Base-by-base conservation (phyloP, 2,329 filamentous ascomycete genomes). In the Colletotrichum horii region DNA sequence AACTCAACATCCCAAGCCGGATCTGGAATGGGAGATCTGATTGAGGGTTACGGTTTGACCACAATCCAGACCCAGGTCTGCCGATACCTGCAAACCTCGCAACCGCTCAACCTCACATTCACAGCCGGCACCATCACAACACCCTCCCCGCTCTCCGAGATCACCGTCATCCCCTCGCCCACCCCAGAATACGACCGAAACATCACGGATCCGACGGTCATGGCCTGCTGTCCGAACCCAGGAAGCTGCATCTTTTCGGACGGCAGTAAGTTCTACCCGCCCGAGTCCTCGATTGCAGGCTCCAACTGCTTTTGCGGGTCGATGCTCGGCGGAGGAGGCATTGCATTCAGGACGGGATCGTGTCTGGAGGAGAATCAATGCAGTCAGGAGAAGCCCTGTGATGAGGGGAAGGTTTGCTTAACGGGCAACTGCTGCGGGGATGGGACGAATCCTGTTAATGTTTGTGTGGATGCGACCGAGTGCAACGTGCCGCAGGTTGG, bases 271-370 rank as follows among this genome's bases (percentile, higher is more conserved):
- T 85, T 80, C 38, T 86, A 86, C 74, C 83, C 83, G 0, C 58
- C 68, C 36, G 78, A 79, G 22, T 83, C 84, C 26, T 66, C 80
- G 26, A 76, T 86, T 7, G 61, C 70, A 1, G 77, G 78, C 9
- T 82, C 83, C 8, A 79, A 79, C 9, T 85, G 85, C 55, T 78
- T 85, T 22, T 85, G 84, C 43, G 84, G 85, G 1, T 80, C 69
- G 34, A 84, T 79, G 11, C n/a, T 52, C 4, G 76, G 38, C 19
- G 73, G 73, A 2, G 14, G 26, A 0, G 77, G 76, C 4, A 62
- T 78, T 8, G 76, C 61, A 0, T 78, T 78, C 67, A 48, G 71
- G n/a, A 76, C 52, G 8, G 71, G 64, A 1, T 56, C 43, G 15
- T 77, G 76, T 26, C 12, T 26, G 2, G 60, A 38, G 28, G 65